phyloP scores from a whole-genome alignment of 768 basidiomycete species.

The Psilocybe azurescens region DNA sequence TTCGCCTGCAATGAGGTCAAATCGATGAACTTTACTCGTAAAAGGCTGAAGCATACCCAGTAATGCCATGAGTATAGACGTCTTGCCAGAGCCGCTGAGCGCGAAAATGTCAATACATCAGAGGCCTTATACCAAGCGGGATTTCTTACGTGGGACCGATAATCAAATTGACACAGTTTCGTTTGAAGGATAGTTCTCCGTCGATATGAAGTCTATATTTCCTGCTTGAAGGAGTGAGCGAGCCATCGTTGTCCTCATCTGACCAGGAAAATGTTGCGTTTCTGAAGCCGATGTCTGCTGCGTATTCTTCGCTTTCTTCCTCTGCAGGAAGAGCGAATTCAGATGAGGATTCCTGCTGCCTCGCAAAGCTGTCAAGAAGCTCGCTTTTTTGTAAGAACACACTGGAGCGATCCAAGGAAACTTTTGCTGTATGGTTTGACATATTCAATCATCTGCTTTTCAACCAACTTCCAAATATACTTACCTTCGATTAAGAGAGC shows the following conservation, averaged over 20 bases:
- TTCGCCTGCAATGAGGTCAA: constrained; percentile 4
- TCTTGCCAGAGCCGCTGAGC: constrained; percentile 12
- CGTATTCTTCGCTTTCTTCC: not conserved
- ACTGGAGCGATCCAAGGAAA: constrained; percentile 63
- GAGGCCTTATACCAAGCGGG: not conserved
- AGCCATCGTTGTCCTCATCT: constrained; percentile 31
- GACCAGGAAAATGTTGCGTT: constrained; percentile 64
- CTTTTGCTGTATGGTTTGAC: constrained; percentile 39
- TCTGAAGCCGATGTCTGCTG: constrained; percentile 51
- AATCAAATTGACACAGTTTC: constrained; percentile 13
- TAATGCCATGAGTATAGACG: constrained; percentile 13
- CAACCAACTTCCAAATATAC: not conserved
- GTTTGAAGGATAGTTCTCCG: constrained; percentile 39
- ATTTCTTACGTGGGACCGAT: constrained; percentile 13
- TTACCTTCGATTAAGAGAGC: constrained; percentile 32
- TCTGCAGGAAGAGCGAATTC: not conserved
- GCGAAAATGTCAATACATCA: not conserved
- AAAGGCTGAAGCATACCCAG: not conserved
- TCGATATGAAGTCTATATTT: constrained; percentile 31
- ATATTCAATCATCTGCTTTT: too few species aligned
- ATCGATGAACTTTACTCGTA: not conserved
- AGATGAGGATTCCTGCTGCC: not conserved
- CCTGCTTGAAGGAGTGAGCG: not conserved
- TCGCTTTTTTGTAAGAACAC: constrained; percentile 52
- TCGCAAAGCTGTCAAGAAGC: constrained; percentile 41